These are phyloP conservation scores for Suillus cothurnatus DNA, from an alignment of 768 basidiomycete genomes.

Conservation along the genomic window DNA sequence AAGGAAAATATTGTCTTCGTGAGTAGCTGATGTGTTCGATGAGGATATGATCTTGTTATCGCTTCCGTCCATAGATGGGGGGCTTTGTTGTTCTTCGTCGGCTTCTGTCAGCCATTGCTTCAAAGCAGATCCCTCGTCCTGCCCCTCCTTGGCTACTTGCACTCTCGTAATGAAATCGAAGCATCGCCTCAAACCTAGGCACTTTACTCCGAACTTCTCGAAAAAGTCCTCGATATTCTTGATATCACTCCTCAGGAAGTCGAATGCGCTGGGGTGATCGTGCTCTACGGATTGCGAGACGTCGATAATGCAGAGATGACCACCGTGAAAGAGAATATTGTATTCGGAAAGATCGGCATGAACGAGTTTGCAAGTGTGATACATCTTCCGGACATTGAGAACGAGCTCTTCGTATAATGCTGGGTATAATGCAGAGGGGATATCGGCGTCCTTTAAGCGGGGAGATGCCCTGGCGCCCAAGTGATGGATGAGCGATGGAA, in stretches of 20 bases:
- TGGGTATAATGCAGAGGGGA: conserved; percentile 51
- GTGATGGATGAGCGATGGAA: conserved; percentile 5
- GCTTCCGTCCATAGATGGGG: conserved; percentile 16
- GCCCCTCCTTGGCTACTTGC: conserved; percentile 35
- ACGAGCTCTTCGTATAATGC: conserved; percentile 79
- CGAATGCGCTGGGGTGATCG: conserved; percentile 95
- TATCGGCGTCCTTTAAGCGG: conserved; percentile 85
- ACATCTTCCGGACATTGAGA: conserved; percentile 80
- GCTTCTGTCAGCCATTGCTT: conserved; percentile 51
- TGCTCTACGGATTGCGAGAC: conserved; percentile 99
- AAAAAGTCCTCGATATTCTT: conserved; percentile 95
- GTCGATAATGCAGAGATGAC: conserved; percentile 91
- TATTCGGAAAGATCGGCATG: conserved; percentile 99
- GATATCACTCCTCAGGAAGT: conserved; percentile 92
- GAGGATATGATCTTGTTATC: conserved; percentile 13
- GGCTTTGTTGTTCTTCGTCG: conserved; percentile 24
- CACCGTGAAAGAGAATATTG: conserved; percentile 88
- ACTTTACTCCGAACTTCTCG: conserved; percentile 66
- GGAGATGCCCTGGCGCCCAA: conserved; percentile 75
- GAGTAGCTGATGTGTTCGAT: conserved; percentile 35
- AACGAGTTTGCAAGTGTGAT: conserved; percentile 88
- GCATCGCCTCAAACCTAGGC: conserved; percentile 76
- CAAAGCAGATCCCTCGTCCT: conserved; percentile 33
- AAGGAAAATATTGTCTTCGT: conserved; percentile 90
- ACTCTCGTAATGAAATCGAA: conserved; percentile 89